Percentiles rank a stretch among this genome's conserved stretches.
Evolutionary conservation across 164 flowering plant species (phyloP).

Genomic region (Buxus sempervirens): DNA sequence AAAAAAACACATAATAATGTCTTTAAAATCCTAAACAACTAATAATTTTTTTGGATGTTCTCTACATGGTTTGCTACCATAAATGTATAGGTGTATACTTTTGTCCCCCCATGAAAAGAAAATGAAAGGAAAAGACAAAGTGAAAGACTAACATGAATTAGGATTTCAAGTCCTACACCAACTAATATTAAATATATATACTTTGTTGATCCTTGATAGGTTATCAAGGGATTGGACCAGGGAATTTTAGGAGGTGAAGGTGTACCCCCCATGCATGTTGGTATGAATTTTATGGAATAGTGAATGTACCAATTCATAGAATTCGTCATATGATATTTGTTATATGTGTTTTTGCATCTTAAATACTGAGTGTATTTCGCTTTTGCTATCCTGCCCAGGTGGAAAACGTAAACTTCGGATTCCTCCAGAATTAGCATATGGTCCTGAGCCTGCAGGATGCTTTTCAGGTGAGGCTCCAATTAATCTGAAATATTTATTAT

Average conservation of each 20-base stretch:
- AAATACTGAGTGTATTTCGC: not conserved
- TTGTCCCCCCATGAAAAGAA: too few relatives aligned
- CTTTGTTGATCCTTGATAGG: slow-evolving; percentile 42
- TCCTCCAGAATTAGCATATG: slow-evolving; percentile 87
- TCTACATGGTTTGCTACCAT: too few relatives aligned
- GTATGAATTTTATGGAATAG: slow-evolving; percentile 29
- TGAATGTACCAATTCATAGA: not conserved
- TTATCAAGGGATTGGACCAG: slow-evolving; percentile 80
- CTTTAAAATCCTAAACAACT: too few relatives aligned
- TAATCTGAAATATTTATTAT: not conserved
- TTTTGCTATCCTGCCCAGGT: slow-evolving; percentile 35
- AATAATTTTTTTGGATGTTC: too few relatives aligned
- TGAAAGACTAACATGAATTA: too few relatives aligned
- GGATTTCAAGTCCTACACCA: not conserved
- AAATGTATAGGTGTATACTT: too few relatives aligned
- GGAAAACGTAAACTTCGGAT: slow-evolving; percentile 85
- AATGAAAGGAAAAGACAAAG: too few relatives aligned
- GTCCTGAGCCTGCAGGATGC: slow-evolving; percentile 98
- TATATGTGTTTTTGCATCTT: slow-evolving; percentile 1
- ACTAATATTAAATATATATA: not conserved
- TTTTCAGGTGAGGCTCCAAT: slow-evolving; percentile 57
- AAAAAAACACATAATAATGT: too few relatives aligned
- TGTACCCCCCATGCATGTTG: slow-evolving; percentile 87
- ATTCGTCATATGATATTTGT: not conserved
- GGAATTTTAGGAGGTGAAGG: slow-evolving; percentile 90